A percentile compares a stretch with the other conserved stretches of the same genome.
Conservation (phyloP, 371 early-diverging fungal species). For the Mucor plumbeus region DNA sequence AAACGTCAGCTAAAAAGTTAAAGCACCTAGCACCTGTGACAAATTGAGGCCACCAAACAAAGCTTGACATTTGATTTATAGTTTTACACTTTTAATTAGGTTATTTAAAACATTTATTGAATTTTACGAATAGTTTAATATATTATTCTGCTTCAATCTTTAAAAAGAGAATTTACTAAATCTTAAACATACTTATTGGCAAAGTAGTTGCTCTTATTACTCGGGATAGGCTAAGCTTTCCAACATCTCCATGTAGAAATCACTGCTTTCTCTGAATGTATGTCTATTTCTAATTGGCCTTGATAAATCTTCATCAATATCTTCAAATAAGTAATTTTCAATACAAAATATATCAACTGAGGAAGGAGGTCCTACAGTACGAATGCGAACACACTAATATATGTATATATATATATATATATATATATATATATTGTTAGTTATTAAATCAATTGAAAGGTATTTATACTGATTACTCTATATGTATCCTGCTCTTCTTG, state of each 20-base stretch:
- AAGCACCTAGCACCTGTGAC: too few species aligned
- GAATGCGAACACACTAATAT: constrained; percentile 13
- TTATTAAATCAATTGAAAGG: not conserved
- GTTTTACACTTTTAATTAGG: too few species aligned
- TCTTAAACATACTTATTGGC: too few species aligned
- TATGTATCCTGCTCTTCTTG: not conserved
- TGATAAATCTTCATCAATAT: constrained; percentile 1
- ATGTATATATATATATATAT: not conserved
- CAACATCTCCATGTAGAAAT: not conserved
- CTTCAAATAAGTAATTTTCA: constrained; percentile 17
- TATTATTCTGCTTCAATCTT: too few species aligned
- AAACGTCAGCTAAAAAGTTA: too few species aligned
- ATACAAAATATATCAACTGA: not conserved
- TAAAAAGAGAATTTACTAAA: too few species aligned
- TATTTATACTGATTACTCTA: constrained; percentile 2
- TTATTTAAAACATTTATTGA: too few species aligned
- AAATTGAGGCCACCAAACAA: too few species aligned
- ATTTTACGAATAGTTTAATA: too few species aligned
- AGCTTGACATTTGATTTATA: too few species aligned
- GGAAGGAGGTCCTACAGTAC: not conserved
- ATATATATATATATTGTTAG: too few species aligned
- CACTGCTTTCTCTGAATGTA: not conserved
- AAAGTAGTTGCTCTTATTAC: not conserved
- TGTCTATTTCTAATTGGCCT: constrained; percentile 13
- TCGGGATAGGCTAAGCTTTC: not conserved